These are phyloP conservation scores for Dactylellina cionopaga DNA, from an alignment of 2,329 filamentous ascomycete species.

Conservation along the genomic window DNA sequence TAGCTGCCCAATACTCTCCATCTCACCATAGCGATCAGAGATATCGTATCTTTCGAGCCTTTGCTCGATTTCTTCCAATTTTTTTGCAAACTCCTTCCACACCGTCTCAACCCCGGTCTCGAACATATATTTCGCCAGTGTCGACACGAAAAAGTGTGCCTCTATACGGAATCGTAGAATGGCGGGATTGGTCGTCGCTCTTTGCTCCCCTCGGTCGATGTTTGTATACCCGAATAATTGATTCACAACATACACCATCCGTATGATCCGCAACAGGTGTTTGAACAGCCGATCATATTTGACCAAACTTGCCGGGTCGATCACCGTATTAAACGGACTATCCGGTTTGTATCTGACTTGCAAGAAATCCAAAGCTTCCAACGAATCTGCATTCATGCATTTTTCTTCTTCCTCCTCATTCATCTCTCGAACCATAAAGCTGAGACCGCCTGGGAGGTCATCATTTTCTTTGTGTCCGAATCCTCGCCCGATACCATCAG, in stretches of 20 bases:
- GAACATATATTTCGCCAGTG: constrained; percentile 79
- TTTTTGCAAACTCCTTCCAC: constrained; percentile 76
- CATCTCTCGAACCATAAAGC: constrained; percentile 86
- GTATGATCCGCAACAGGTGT: constrained; percentile 77
- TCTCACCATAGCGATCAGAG: constrained; percentile 42
- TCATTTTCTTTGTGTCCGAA: constrained; percentile 54
- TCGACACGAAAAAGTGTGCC: constrained; percentile 80
- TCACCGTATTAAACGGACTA: constrained; percentile 74
- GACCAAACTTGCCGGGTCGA: constrained; percentile 74
- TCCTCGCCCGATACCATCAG: constrained; percentile 54
- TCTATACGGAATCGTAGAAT: constrained; percentile 75
- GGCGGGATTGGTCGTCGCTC: constrained; percentile 58
- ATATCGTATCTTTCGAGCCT: constrained; percentile 50
- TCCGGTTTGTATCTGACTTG: constrained; percentile 85
- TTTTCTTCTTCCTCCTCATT: constrained; percentile 79
- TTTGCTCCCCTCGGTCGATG: constrained; percentile 2
- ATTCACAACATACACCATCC: constrained; percentile 80
- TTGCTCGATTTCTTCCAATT: constrained; percentile 69
- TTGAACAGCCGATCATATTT: constrained; percentile 90
- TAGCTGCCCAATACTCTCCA: constrained; percentile 69
- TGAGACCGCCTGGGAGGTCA: constrained; percentile 74
- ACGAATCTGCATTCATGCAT: constrained; percentile 81
- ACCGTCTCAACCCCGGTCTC: constrained; percentile 77
- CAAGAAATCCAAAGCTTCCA: constrained; percentile 93
- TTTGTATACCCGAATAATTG: constrained; percentile 66